These are phyloP conservation scores for Pyrus hybrid DNA, from an alignment of 331 rosid species.

Conservation along the genomic window DNA sequence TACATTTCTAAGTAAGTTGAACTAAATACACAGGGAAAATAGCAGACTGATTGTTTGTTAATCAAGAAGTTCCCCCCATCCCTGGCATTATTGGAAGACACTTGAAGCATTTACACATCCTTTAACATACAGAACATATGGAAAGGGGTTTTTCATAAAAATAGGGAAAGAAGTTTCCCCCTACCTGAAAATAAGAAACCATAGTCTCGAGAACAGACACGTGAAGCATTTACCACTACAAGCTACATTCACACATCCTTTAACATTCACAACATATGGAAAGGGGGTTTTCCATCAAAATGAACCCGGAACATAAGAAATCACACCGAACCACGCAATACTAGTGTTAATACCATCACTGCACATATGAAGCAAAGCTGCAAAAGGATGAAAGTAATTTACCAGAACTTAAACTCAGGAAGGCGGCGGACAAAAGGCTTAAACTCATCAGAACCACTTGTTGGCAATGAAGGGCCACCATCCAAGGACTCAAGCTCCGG, in stretches of 20 bases:
- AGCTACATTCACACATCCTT: not conserved
- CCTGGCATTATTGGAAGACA: not conserved
- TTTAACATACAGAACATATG: not conserved
- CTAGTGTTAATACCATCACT: not conserved
- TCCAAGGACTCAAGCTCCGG: constrained; percentile 60
- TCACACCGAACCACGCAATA: not conserved
- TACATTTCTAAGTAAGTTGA: not conserved
- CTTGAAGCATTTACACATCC: not conserved
- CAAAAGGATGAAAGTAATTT: not conserved
- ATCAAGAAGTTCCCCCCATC: no score
- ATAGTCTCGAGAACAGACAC: not conserved
- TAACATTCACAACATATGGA: not conserved
- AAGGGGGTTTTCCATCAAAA: not conserved
- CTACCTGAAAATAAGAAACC: not conserved
- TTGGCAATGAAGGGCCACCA: constrained; percentile 59
- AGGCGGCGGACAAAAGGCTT: constrained; percentile 68
- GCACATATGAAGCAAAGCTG: not conserved
- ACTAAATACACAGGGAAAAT: not conserved
- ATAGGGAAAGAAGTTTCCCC: not conserved
- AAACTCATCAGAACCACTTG: constrained; percentile 59
- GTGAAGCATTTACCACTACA: not conserved
- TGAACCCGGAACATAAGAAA: not conserved
- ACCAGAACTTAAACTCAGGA: constrained; percentile 79
- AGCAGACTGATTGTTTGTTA: not conserved
- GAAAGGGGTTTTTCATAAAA: not conserved